These are phyloP conservation scores for Stemphylium beticola DNA, from an alignment of 2,329 filamentous ascomycete species.

Conservation along the genomic window DNA sequence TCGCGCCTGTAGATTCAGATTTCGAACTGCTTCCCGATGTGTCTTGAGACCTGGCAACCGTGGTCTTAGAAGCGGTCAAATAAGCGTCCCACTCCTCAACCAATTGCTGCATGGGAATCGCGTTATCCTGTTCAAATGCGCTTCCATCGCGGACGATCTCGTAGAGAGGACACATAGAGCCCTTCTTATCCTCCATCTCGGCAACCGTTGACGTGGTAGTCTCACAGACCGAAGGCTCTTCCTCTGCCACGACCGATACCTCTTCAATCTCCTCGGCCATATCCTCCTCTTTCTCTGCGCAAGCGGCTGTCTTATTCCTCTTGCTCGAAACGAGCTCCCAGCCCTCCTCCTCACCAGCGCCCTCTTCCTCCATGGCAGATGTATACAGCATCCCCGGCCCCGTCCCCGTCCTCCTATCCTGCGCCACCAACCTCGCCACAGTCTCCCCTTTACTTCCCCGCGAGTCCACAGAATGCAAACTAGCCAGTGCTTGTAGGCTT, in stretches of 20 bases:
- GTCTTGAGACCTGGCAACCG: too few species aligned
- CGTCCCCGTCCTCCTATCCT: neutral
- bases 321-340: neutral
- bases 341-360: neutral
- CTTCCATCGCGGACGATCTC: neutral
- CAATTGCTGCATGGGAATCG: neutral
- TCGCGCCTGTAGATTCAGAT: neutral
- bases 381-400: neutral
- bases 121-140: neutral
- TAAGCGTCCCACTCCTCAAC: neutral
- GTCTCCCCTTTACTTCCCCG: neutral
- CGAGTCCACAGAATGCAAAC: neutral
- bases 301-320: neutral
- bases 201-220: neutral
- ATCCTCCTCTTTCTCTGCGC: neutral
- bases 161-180: too few species aligned
- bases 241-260: neutral
- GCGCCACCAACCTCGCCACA: neutral
- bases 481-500: neutral
- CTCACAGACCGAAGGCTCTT: neutral
- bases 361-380: neutral
- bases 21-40: neutral
- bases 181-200: neutral
- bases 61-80: neutral
- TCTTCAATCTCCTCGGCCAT: neutral